Percentiles rank a stretch among this genome's conserved stretches.
Conservation (phyloP, 2,329 filamentous ascomycete species). For the Calycina marina region DNA sequence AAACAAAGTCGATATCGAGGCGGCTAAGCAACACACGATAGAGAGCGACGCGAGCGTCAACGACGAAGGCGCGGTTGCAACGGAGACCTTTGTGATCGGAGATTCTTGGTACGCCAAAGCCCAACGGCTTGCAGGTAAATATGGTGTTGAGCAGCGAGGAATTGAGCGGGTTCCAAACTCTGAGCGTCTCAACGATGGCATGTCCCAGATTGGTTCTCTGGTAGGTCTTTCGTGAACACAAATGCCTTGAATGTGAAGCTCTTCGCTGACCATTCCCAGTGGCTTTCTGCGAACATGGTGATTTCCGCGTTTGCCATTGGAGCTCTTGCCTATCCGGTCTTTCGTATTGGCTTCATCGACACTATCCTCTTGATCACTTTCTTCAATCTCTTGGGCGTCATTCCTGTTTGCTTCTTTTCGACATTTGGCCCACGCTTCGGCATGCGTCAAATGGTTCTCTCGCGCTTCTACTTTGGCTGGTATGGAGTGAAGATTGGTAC, state of each 20-base stretch:
- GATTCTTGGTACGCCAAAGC: slow-evolving; percentile 39
- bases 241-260: too few species aligned
- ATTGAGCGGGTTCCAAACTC: slow-evolving; percentile 61
- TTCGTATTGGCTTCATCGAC: slow-evolving; percentile 58
- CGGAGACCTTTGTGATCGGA: slow-evolving; percentile 43
- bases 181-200: slow-evolving; percentile 49
- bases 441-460: slow-evolving; percentile 51
- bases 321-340: slow-evolving; percentile 52
- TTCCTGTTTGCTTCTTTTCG: slow-evolving; percentile 63
- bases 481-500: too few species aligned
- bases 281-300: slow-evolving; percentile 67
- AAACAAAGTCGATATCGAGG: slow-evolving; percentile 13
- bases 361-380: slow-evolving; percentile 58
- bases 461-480: slow-evolving; percentile 50
- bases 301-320: slow-evolving; percentile 66
- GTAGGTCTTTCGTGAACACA: slow-evolving; percentile 37
- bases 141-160: slow-evolving; percentile 58
- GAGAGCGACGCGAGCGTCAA: slow-evolving; percentile 13
- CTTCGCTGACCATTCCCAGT: slow-evolving; percentile 35
- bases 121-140: slow-evolving; percentile 47
- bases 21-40: slow-evolving; percentile 10
- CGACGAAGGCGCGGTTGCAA: slow-evolving; percentile 30
- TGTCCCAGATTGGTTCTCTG: slow-evolving; percentile 57
- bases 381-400: slow-evolving; percentile 59
- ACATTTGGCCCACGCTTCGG: slow-evolving; percentile 61